Conservation (phyloP, 495 filamentous ascomycete species). For the Aspergillus ostianus region DNA sequence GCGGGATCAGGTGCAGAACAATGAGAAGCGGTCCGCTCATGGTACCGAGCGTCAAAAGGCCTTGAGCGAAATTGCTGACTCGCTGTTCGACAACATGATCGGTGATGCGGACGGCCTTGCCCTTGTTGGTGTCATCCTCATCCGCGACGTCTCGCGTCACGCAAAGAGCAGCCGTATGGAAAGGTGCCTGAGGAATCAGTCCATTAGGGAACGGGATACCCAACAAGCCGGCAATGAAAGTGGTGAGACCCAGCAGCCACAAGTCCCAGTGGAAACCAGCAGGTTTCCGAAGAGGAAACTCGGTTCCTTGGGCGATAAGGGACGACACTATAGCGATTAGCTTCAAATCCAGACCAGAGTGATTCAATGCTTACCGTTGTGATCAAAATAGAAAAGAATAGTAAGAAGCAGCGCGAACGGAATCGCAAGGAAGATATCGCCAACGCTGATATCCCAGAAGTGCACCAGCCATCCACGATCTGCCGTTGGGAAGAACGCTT, state of each 20-base stretch:
- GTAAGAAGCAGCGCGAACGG: slow-evolving; percentile 86
- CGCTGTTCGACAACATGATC: slow-evolving; percentile 88
- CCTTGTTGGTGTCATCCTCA: slow-evolving; percentile 56
- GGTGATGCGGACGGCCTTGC: slow-evolving; percentile 58
- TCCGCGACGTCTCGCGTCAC: slow-evolving; percentile 64
- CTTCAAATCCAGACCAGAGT: not conserved
- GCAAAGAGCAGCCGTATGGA: slow-evolving; percentile 84
- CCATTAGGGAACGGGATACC: slow-evolving; percentile 92
- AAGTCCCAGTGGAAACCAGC: slow-evolving; percentile 97
- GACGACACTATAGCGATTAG: slow-evolving; percentile 59
- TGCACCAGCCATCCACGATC: slow-evolving; percentile 79
- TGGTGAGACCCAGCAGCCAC: slow-evolving; percentile 87
- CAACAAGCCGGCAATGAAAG: slow-evolving; percentile 76
- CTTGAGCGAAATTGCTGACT: slow-evolving; percentile 80
- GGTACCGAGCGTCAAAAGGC: slow-evolving; percentile 78
- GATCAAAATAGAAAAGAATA: slow-evolving; percentile 91
- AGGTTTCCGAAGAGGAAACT: slow-evolving; percentile 88
- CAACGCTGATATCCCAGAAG: slow-evolving; percentile 80
- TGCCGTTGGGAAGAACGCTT: slow-evolving; percentile 78
- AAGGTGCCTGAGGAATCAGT: slow-evolving; percentile 88
- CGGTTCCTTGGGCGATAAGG: slow-evolving; percentile 86
- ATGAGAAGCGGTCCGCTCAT: slow-evolving; percentile 84
- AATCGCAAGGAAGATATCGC: slow-evolving; percentile 80
- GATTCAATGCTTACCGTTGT: slow-evolving; percentile 57
- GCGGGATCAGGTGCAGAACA: slow-evolving; percentile 82